Evolutionary conservation across 169 alveolate genomes (phyloP), one percentile per base, ranked within the genome.

Genomic region (Plasmodium vivax): DNA sequence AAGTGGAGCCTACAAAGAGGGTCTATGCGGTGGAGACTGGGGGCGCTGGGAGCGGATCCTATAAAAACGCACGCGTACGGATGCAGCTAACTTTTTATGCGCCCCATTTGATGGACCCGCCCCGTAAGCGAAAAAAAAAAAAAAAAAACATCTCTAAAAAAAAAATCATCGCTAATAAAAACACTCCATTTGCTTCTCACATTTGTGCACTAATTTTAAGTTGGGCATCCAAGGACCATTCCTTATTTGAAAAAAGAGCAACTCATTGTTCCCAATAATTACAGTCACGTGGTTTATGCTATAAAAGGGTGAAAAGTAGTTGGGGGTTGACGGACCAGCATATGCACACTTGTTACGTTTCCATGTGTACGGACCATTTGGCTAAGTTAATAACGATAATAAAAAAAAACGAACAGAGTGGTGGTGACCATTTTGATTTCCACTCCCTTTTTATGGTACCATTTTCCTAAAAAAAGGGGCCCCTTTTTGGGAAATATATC

Each of bases 221-320:
- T 99, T 96, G 10, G 99, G 99, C 62, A 98, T 96, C 99, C 99
- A 97, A 4, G 99, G 99, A 19, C 99, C 98, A 72, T 97, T 99
- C 73, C 99, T 95, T 54, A 93, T 95, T 95, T 97, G 99, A 87
- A 98, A 97, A 92, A 98, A 98, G 72, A 97, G 94, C 1, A 98
- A 96, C 82, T 96, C 97, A 9, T 97, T 96, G 71, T 96, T 96
- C 56, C 96, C 95, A 85, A 96, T 95, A 82, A 97, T 82, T 83
- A 97, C 85, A 23, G 97, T 94, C 51, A 97, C 93, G 85, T 96
- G 98, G 16, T 97, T 97, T 38, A 96, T 98, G 93, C 98, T 96
- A 93, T 62, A 68, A 6, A 41, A 43, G 92, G 23, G 27, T 16
- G 54, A 75, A 19, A 58, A 23, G 34, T 8, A 34, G 56, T 8